Evolutionary conservation across 1,284 basidiomycete species (phyloP), one percentile per base, ranked within the genome.

Genomic region (Ganoderma meredithae): DNA sequence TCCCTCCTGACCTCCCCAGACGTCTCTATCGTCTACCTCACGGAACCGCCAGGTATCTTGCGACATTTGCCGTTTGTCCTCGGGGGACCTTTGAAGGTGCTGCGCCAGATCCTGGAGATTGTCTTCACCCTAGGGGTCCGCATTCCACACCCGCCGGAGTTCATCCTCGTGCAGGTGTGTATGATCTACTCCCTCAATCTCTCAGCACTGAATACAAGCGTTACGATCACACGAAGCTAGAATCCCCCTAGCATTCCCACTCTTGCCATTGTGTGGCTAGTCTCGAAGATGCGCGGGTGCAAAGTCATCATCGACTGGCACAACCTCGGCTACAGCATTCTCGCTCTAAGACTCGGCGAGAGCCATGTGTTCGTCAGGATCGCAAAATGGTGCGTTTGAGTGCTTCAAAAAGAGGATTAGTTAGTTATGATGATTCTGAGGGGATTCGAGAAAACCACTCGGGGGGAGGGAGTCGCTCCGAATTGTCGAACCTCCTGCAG

Each of bases 251-350:
- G 95, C 64, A 95, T 99, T 27, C 98, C 98, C 0, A 97, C 97
- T 0, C 88, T 99, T 15, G 88, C 91, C 1, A 82, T 99, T 10
- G 95, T 95, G 1, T 93, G 94, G 83, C 78, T 96, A 49, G 89
- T 93, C 0, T 87, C 87, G 27, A 79, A 81, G 61, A 76, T 95
- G 5, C 85, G 90, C 19, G 90, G 92, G 1, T 92, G 91, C 70
- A 94, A 94, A 74, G 84, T 99, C 69, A 93, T 99, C 66, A 97
- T 99, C 70, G 98, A 99, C 81, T 99, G 98, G 98, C 98, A 99
- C 79, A 99, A 99, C 79, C 88, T 97, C 10, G 97, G 96, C 8
- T 97, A 96, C 78, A 98, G 92, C 67, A 96, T 99, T 62, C 86
- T 99, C 41, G 94, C 93, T 0, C 82, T 99, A 69, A 91, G 91